phyloP scores from a whole-genome alignment of 2,329 filamentous ascomycete genomes.

The Didymellaceae sp. region DNA sequence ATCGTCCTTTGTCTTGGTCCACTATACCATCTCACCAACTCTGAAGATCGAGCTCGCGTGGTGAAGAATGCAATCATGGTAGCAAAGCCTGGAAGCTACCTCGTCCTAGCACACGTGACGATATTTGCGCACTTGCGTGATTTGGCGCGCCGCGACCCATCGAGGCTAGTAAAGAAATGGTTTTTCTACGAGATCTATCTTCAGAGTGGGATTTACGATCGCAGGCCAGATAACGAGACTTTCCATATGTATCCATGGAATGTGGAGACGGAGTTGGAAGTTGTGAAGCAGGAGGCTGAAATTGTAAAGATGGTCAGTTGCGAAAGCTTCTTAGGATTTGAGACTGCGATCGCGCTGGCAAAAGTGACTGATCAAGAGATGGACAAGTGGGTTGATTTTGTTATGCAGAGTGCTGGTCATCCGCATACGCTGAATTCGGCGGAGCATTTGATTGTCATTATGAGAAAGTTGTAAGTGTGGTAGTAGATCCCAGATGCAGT shows the following conservation, averaged over 20 bases:
- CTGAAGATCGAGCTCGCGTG: neutral
- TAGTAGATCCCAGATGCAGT: too few relatives aligned
- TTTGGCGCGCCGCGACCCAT: neutral
- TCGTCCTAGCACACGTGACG: neutral
- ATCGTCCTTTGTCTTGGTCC: neutral
- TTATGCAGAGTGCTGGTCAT: neutral
- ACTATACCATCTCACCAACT: neutral
- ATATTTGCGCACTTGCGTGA: neutral
- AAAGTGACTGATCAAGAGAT: neutral
- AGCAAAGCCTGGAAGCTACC: neutral
- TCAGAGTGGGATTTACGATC: neutral
- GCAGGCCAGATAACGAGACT: neutral
- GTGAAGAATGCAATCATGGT: neutral
- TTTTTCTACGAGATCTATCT: neutral
- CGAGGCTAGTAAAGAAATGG: neutral
- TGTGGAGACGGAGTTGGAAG: neutral
- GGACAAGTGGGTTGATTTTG: neutral
- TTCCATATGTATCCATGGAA: neutral
- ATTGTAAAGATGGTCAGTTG: neutral
- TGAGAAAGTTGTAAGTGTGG: neutral
- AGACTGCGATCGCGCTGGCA: neutral
- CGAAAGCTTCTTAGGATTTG: neutral
- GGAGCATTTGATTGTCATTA: neutral
- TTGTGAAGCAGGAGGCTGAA: neutral
- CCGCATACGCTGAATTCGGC: neutral